Percentiles rank a stretch among this genome's conserved stretches.
These are phyloP conservation scores for Serendipita vermifera DNA, from an alignment of 768 basidiomycete species.

Conservation along the genomic window DNA sequence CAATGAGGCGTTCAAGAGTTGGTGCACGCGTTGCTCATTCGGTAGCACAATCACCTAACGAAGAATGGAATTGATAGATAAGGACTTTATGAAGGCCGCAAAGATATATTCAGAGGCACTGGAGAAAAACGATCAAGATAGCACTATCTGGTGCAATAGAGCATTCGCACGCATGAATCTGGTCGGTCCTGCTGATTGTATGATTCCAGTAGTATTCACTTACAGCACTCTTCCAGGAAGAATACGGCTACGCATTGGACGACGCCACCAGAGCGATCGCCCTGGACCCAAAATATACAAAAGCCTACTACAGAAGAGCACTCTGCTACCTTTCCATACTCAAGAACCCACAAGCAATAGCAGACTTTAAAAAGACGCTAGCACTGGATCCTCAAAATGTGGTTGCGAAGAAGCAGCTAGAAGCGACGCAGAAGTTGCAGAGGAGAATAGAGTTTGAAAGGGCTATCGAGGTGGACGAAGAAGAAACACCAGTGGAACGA, in stretches of 20 bases:
- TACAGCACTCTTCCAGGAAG: conserved; percentile 31
- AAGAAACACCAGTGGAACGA: conserved; percentile 60
- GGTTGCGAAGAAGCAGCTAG: conserved; percentile 62
- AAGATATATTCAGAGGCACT: conserved; percentile 75
- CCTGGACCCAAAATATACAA: conserved; percentile 79
- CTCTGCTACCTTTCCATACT: conserved; percentile 83
- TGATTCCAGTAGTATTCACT: background rate
- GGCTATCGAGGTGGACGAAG: conserved; percentile 90
- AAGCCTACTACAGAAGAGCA: conserved; percentile 83
- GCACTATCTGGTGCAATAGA: conserved; percentile 83
- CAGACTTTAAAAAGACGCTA: conserved; percentile 78
- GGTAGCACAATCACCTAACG: background rate
- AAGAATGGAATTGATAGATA: conserved; percentile 28
- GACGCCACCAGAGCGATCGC: conserved; percentile 80
- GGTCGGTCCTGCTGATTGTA: conserved; percentile 15
- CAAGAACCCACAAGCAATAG: conserved; percentile 72
- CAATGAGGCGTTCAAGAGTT: conserved; percentile 75
- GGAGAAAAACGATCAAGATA: conserved; percentile 72
- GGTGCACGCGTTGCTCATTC: conserved; percentile 18
- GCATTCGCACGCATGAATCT: conserved; percentile 87
- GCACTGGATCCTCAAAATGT: conserved; percentile 78
- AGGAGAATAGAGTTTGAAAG: conserved; percentile 87
- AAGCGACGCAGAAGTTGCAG: conserved; percentile 82
- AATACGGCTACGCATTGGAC: conserved; percentile 81
- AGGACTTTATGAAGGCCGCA: conserved; percentile 66